Evolutionary conservation across 1,139 yeast species (phyloP).

Genomic region (Blastobotrys raffinosifermentans): DNA sequence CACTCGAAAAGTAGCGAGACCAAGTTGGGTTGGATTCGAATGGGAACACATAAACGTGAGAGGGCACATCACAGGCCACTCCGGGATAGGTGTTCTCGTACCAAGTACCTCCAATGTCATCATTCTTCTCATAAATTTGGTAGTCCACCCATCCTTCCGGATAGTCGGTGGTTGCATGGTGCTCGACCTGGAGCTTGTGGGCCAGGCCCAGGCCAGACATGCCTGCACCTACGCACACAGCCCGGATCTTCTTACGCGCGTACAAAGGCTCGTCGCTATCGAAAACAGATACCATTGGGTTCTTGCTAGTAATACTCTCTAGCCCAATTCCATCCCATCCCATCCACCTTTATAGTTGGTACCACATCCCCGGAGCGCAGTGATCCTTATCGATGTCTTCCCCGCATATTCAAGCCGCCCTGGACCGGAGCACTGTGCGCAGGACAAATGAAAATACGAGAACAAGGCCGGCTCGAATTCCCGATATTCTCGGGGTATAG

Average conservation of each 20-base stretch:
- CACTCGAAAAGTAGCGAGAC: slow-evolving; percentile 20
- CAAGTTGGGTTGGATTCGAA: slow-evolving; percentile 25
- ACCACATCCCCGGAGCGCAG: too few relatives aligned
- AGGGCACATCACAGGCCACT: slow-evolving; percentile 25
- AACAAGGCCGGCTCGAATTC: too few relatives aligned
- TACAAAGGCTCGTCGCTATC: slow-evolving; percentile 1
- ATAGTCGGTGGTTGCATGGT: slow-evolving; percentile 31
- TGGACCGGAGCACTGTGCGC: too few relatives aligned
- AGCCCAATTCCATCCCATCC: too few relatives aligned
- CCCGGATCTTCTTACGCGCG: slow-evolving; percentile 7
- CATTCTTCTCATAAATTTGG: slow-evolving; percentile 21
- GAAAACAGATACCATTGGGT: not conserved
- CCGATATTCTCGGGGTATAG: too few relatives aligned
- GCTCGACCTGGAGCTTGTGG: slow-evolving; percentile 6
- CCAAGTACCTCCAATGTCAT: slow-evolving; percentile 28
- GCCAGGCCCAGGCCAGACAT: slow-evolving; percentile 16
- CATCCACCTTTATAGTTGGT: too few relatives aligned
- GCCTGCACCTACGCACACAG: slow-evolving; percentile 11
- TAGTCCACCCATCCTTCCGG: slow-evolving; percentile 30
- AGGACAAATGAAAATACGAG: too few relatives aligned
- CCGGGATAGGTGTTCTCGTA: slow-evolving; percentile 23
- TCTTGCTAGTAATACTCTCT: too few relatives aligned
- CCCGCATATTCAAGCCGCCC: too few relatives aligned
- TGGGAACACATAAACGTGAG: slow-evolving; percentile 23
- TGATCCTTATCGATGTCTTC: too few relatives aligned